Evolutionary conservation across 345 rosid species (phyloP).

Genomic region (Turritis glabra): DNA sequence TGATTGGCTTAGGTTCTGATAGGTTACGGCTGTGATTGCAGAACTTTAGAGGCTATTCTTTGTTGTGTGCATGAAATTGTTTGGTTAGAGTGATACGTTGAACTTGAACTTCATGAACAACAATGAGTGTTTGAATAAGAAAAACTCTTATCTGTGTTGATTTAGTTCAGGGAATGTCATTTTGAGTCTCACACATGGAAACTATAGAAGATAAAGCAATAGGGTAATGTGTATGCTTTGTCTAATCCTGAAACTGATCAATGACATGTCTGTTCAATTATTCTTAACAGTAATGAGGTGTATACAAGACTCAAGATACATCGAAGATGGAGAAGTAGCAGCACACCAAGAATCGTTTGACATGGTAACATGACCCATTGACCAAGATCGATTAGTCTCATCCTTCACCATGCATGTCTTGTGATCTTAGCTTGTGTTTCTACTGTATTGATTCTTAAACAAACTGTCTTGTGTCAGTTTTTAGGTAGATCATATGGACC

Average conservation of each 20-base stretch:
- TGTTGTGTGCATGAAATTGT: not conserved
- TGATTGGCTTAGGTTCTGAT: constrained; percentile 1
- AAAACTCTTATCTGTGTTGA: not conserved
- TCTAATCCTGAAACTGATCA: constrained; percentile 15
- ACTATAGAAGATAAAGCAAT: not conserved
- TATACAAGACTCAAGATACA: not conserved
- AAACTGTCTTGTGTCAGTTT: not conserved
- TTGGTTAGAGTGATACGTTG: not conserved
- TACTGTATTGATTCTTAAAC: not conserved
- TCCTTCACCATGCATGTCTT: constrained; percentile 1
- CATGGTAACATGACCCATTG: constrained; percentile 2
- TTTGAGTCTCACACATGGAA: not conserved
- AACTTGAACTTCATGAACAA: not conserved
- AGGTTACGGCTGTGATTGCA: not conserved
- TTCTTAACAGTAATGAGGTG: not conserved
- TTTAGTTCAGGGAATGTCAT: not conserved
- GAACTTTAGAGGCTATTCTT: not conserved
- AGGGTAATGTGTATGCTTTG: not conserved
- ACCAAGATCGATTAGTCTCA: constrained; percentile 5
- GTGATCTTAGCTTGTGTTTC: constrained; percentile 19
- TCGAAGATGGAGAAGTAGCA: constrained; percentile 6
- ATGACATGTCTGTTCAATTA: not conserved
- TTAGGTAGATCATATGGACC: not conserved
- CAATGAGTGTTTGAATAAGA: not conserved
- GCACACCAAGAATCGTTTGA: constrained; percentile 10